phyloP scores from a whole-genome alignment of 176 grass and related monocot genomes.

The Raddia guianensis region DNA sequence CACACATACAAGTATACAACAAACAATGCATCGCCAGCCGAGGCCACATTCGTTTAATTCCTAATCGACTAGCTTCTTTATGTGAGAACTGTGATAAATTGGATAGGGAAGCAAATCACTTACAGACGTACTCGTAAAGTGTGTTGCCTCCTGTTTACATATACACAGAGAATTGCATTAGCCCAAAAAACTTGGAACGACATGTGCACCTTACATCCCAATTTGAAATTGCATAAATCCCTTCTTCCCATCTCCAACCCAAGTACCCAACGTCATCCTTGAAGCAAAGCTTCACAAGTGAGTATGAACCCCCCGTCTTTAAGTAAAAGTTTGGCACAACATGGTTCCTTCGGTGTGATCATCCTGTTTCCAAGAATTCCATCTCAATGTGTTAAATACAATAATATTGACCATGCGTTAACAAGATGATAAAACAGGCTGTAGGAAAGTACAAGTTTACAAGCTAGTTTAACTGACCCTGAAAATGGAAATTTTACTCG shows the following conservation, averaged over 20 bases:
- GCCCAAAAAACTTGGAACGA: not conserved
- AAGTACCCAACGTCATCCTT: not conserved
- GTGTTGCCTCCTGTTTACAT: not conserved
- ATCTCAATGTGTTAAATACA: not conserved
- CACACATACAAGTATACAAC: not conserved
- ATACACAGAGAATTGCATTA: not conserved
- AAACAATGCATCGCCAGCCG: not conserved
- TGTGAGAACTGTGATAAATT: not conserved
- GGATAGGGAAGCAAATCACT: not conserved
- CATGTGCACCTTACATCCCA: not conserved
- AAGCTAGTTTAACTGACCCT: not conserved
- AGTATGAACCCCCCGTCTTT: not conserved
- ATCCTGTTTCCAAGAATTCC: constrained; percentile 1
- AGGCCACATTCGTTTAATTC: not conserved
- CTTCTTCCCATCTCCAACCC: constrained; percentile 8
- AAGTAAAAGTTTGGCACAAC: constrained; percentile 10
- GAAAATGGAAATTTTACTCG: not conserved
- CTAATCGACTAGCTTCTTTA: not conserved
- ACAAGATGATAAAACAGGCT: not conserved
- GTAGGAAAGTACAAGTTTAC: not conserved
- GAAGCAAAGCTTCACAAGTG: not conserved
- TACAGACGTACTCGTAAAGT: not conserved
- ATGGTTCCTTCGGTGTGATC: constrained; percentile 5
- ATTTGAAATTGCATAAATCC: not conserved
- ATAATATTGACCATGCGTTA: not conserved